These are phyloP conservation scores for Cicer bijugum DNA, from an alignment of 306 rosid species.

Conservation along the genomic window DNA sequence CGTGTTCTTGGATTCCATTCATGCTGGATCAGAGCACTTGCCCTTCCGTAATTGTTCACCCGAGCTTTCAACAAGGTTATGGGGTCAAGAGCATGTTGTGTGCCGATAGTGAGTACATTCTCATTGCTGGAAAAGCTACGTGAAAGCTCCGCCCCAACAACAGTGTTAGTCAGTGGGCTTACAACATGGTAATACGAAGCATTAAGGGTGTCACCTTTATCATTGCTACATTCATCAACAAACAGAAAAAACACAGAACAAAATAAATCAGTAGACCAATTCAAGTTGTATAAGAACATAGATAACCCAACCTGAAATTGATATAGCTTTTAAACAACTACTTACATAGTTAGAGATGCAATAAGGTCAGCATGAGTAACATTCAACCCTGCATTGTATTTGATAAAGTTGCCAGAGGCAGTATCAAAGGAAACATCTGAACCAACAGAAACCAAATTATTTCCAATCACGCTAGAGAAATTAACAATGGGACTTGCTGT, in stretches of 20 bases:
- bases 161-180: slow-evolving; percentile 82
- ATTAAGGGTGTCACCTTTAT: slow-evolving; percentile 73
- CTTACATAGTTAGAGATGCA: slow-evolving; percentile 85
- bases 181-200: slow-evolving; percentile 85
- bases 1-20: slow-evolving; percentile 84
- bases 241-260: neutral
- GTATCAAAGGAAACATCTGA: slow-evolving; percentile 88
- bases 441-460: slow-evolving; percentile 65
- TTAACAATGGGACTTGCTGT: slow-evolving; percentile 84
- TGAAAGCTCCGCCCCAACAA: slow-evolving; percentile 88
- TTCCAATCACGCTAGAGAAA: slow-evolving; percentile 91
- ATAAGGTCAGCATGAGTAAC: slow-evolving; percentile 73
- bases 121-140: slow-evolving; percentile 80
- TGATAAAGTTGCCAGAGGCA: slow-evolving; percentile 77
- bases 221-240: slow-evolving; percentile 59
- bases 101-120: slow-evolving; percentile 75
- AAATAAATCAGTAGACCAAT: slow-evolving; percentile 11
- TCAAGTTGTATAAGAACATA: neutral
- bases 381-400: slow-evolving; percentile 81
- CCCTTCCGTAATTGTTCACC: slow-evolving; percentile 80
- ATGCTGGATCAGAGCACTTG: slow-evolving; percentile 86
- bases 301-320: neutral
- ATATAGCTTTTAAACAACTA: neutral
- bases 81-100: slow-evolving; percentile 88
- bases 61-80: slow-evolving; percentile 82